A percentile compares a stretch with the other conserved stretches of the same genome.
phyloP scores from a whole-genome alignment of 1,284 basidiomycete genomes.

The Mycena sp. region DNA sequence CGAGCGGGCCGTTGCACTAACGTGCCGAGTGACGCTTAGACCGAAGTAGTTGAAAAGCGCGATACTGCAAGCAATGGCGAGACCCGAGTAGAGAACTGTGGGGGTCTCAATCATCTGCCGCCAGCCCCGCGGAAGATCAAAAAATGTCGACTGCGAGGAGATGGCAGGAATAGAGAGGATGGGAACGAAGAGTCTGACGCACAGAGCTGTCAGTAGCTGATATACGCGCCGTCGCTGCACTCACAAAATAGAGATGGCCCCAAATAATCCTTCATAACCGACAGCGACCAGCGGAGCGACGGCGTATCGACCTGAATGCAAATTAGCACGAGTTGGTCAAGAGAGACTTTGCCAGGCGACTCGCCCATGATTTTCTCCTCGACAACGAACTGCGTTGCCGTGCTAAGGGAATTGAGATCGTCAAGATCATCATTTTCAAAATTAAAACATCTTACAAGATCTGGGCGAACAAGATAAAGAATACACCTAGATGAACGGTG shows the following conservation, averaged over 20 bases:
- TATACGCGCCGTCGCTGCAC: no score
- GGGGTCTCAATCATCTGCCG: constrained; percentile 88
- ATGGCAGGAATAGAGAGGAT: constrained; percentile 72
- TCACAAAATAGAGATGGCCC: constrained; percentile 77
- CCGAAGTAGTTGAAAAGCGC: constrained; percentile 98
- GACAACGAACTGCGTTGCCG: constrained; percentile 93
- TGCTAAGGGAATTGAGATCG: constrained; percentile 57
- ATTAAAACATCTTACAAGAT: constrained; percentile 77
- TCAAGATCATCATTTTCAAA: constrained; percentile 37
- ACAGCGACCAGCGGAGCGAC: constrained; percentile 95
- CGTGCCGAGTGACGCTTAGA: constrained; percentile 89
- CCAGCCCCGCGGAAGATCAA: constrained; percentile 93
- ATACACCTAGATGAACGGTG: constrained; percentile 67
- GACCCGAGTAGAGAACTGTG: constrained; percentile 79
- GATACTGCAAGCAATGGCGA: constrained; percentile 87
- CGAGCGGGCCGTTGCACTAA: constrained; percentile 89
- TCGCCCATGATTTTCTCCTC: constrained; percentile 92
- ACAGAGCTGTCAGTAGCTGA: no score
- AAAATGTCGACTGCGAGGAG: constrained; percentile 77
- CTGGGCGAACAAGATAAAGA: constrained; percentile 96
- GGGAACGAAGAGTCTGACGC: constrained; percentile 66
- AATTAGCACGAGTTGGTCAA: constrained; percentile 17
- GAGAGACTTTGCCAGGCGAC: constrained; percentile 29
- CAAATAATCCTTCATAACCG: constrained; percentile 95
- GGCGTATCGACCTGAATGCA: constrained; percentile 70